Evolutionary conservation across 129 eudicot species (phyloP), one percentile per base, ranked within the genome.

Genomic region (Tagetes erecta): DNA sequence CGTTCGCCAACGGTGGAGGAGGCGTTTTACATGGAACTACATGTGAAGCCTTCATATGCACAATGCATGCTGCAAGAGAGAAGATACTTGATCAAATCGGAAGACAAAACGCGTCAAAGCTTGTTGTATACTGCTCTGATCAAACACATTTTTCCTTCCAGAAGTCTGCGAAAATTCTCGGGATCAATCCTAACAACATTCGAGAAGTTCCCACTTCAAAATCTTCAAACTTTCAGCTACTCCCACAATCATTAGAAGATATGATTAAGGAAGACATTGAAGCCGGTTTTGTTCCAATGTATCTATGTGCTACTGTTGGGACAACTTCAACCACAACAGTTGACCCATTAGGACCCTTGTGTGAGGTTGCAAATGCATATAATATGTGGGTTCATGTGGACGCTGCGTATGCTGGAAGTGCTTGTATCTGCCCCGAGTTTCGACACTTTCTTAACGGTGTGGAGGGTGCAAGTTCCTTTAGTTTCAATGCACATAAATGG

Each of bases 371-470:
- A 2, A 42, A 5, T 42, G 47, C 47, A 0, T 42, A 42, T 42
- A 42, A 42, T 9, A 82, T 82, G 6, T 82, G 86, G 86, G 80
- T 72, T 14, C 86, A 77, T 33, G 79, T 82, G 36, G 86, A 82
- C 36, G 82, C 86, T 2, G 35, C 50, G 5, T 64, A 64, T 40
- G 69, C 69, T 11, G 63, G 63, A 20, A 56, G 12, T 8, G 36
- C 37, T 0, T 56, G 63, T 6, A 56, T 56, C 1, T 71, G 82
- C 67, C 86, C 86, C 2, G 86, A 82, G 72, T 67, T 72, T 53
- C 39, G 80, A 6, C 72, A 80, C 66, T 64, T 55, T 6, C 71
- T 56, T 60, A 63, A 69, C 31, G 84, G 80, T 6, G 76, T 80
- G 1, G 80, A 80, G 38, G 38, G 46, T 0, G 84, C 68, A n/a